Evolutionary conservation across 768 basidiomycete species (phyloP), one percentile per base, ranked within the genome.

Genomic region (Fomitopsis serialis): DNA sequence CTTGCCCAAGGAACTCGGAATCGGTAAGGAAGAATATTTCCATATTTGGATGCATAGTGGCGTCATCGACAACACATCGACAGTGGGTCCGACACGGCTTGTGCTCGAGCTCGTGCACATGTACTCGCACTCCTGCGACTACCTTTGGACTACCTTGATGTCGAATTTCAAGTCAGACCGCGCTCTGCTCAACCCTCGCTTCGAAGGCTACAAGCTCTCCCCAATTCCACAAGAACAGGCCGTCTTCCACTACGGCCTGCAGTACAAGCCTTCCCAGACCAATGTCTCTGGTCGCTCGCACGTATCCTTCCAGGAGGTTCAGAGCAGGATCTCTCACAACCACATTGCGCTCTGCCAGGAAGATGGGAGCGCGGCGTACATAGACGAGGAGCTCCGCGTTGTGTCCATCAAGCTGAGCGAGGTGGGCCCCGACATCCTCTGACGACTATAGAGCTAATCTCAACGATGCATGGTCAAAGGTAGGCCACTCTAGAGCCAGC

Each of bases 251-350:
- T 78, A 77, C 64, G 66, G 67, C 9, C 77, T 91, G 29, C 63
- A 67, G 23, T 67, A 70, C 56, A 70, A 55, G 64, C 78, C 60
- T 63, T 78, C 72, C 59, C 79, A 73, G 74, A 74, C 80, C 8
- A 81, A 84, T 36, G 69, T 78, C 10, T 84, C 87, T 3, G 80
- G 80, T 8, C 77, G 73, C 53, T 71, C 78, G 0, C 81, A 82
- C 8, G 73, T 92, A 21, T 82, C 84, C 1, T 88, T 92, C 60
- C 78, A 89, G 54, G 92, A 93, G 60, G 85, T 92, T 52, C 85
- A 89, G 65, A 89, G 86, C 62, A 76, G 92, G 46, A 89, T 94
- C 54, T 79, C 85, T 15, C 88, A 93, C 67, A 92, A 94, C 60
- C 92, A 94, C 63, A 76, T 94, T 13, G 69, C 76, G 12, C 68